Evolutionary conservation across 371 early-diverging fungal genomes (phyloP).

Genomic region (Mucor velutinosus): DNA sequence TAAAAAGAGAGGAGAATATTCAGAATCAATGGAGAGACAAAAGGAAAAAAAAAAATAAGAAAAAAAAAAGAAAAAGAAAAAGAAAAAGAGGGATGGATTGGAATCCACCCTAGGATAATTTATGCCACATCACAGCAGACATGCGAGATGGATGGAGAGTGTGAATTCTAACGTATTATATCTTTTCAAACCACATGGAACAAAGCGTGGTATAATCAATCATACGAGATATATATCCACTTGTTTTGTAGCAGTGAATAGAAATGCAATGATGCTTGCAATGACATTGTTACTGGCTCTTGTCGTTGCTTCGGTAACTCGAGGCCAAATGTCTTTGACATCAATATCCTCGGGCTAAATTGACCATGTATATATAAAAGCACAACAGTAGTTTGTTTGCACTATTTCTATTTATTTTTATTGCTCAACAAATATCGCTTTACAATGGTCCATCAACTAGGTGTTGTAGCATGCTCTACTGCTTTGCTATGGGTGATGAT

Average conservation of each 20-base stretch:
- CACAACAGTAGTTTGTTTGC: not conserved
- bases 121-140: not conserved
- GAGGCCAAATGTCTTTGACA: not conserved
- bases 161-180: not conserved
- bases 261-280: too few relatives aligned
- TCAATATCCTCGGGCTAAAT: slow-evolving; percentile 1
- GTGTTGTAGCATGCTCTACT: not conserved
- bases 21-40: slow-evolving; percentile 3
- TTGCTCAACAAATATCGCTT: not conserved
- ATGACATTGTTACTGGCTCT: not conserved
- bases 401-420: not conserved
- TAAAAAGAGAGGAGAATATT: not conserved
- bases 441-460: not conserved
- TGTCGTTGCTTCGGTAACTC: not conserved
- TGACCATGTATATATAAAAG: not conserved
- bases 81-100: not conserved
- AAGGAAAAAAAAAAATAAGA: not conserved
- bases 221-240: not conserved
- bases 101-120: slow-evolving; percentile 4
- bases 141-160: not conserved
- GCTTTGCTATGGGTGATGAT: not conserved
- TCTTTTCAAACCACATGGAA: not conserved
- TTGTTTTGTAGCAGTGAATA: too few relatives aligned
- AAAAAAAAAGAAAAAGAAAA: not conserved
- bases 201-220: not conserved